These are phyloP conservation scores for Cystobasidium tubakii DNA, from an alignment of 768 basidiomycete species.

Conservation along the genomic window DNA sequence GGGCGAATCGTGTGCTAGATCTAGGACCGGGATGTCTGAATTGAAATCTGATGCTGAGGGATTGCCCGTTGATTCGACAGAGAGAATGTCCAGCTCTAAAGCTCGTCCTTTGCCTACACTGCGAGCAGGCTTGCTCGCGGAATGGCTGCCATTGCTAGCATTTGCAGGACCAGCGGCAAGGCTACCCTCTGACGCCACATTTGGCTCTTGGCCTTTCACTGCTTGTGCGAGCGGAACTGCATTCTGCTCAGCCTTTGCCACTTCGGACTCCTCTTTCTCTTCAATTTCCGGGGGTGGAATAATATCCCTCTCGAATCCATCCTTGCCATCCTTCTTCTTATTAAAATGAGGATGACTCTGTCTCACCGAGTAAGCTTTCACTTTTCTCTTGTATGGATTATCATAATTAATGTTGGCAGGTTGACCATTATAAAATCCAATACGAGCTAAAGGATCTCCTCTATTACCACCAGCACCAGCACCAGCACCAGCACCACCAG, in stretches of 20 bases:
- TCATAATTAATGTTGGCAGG: not conserved
- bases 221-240: too few species aligned
- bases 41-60: not conserved
- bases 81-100: not conserved
- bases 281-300: conserved; percentile 21
- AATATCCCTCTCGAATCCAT: conserved; percentile 24
- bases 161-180: too few species aligned
- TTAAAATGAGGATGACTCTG: conserved; percentile 29
- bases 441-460: not conserved
- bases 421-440: not conserved
- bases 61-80: not conserved
- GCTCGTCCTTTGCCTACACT: not conserved
- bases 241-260: not conserved
- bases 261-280: not conserved
- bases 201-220: too few species aligned
- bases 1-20: not conserved
- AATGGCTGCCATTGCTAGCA: not conserved
- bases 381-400: conserved; percentile 2
- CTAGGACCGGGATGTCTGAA: not conserved
- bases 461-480: too few species aligned
- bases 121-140: not conserved
- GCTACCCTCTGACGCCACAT: too few species aligned
- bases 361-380: conserved; percentile 19
- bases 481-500: not conserved
- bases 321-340: conserved; percentile 27